phyloP scores from a whole-genome alignment of 192 early-diverging fungal genomes.

The Fimicolochytrium jonesii region DNA sequence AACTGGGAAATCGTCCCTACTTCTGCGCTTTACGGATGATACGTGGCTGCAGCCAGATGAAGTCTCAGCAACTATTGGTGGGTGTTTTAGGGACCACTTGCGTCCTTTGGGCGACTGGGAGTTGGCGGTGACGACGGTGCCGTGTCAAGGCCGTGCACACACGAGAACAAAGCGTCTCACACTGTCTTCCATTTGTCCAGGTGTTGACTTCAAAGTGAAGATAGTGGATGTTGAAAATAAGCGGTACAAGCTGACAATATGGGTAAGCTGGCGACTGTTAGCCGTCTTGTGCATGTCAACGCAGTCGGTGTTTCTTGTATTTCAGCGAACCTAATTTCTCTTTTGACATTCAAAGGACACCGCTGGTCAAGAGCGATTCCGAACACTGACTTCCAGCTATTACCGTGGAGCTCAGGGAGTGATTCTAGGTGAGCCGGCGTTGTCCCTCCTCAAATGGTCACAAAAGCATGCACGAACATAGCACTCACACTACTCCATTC shows the following conservation, averaged over 20 bases:
- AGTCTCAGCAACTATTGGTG: conserved; percentile 79
- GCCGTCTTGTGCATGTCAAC: no score
- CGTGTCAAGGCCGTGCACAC: no score
- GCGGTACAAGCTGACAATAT: conserved; percentile 95
- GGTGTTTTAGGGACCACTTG: background rate
- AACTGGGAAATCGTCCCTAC: conserved; percentile 90
- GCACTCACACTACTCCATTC: no score
- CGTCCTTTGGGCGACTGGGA: no score
- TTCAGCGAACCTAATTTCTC: no score
- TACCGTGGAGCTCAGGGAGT: conserved; percentile 98
- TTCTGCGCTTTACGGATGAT: conserved; percentile 93
- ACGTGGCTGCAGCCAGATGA: conserved; percentile 90
- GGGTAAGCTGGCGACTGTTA: conserved; percentile 49
- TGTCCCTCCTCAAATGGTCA: no score
- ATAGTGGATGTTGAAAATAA: conserved; percentile 76
- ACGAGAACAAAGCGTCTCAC: no score
- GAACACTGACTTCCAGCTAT: conserved; percentile 95
- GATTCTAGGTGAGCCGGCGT: conserved; percentile 66
- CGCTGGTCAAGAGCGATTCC: conserved; percentile 97
- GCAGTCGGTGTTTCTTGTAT: no score
- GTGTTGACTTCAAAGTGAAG: conserved; percentile 98
- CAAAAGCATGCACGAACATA: no score
- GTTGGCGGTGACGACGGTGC: no score
- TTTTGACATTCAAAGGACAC: no score
- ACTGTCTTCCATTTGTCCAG: conserved; percentile 32